Percentiles rank a stretch among this genome's conserved stretches.
These are phyloP conservation scores for Alliaria petiolata DNA, from an alignment of 345 rosid species.

Conservation along the genomic window DNA sequence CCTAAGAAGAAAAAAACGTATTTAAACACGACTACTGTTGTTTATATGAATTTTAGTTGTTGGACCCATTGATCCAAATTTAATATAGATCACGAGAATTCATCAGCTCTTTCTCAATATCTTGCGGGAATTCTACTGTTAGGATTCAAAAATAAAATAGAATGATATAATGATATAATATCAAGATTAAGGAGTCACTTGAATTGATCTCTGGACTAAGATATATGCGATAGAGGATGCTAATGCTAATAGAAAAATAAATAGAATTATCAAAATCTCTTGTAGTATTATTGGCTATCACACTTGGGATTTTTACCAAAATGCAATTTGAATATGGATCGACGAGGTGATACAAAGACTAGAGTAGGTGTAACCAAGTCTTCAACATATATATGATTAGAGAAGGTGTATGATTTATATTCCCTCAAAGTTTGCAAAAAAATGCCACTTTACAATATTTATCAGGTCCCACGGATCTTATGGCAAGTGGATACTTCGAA, in stretches of 20 bases:
- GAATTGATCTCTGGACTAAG: neutral
- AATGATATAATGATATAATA: no score
- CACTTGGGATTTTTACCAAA: neutral
- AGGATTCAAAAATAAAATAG: neutral
- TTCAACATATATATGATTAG: conserved; percentile 7
- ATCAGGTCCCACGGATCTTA: conserved; percentile 47
- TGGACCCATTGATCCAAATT: conserved; percentile 6
- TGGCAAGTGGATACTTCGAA: conserved; percentile 30
- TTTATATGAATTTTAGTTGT: neutral
- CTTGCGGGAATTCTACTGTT: neutral
- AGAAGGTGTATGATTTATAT: conserved; percentile 19
- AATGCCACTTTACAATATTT: conserved; percentile 14
- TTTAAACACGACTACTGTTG: conserved; percentile 21
- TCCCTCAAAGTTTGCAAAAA: conserved; percentile 45
- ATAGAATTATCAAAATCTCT: neutral
- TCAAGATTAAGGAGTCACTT: neutral
- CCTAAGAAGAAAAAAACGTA: neutral
- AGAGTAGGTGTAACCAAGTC: neutral
- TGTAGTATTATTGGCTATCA: neutral
- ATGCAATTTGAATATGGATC: neutral
- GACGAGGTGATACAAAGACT: neutral
- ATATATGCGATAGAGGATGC: neutral
- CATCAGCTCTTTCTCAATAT: neutral
- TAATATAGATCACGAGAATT: conserved; percentile 22
- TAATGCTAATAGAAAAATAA: neutral